Percentiles rank a stretch among this genome's conserved stretches.
Evolutionary conservation across 2,329 filamentous ascomycete species (phyloP).

Genomic region (Beauveria varroae): DNA sequence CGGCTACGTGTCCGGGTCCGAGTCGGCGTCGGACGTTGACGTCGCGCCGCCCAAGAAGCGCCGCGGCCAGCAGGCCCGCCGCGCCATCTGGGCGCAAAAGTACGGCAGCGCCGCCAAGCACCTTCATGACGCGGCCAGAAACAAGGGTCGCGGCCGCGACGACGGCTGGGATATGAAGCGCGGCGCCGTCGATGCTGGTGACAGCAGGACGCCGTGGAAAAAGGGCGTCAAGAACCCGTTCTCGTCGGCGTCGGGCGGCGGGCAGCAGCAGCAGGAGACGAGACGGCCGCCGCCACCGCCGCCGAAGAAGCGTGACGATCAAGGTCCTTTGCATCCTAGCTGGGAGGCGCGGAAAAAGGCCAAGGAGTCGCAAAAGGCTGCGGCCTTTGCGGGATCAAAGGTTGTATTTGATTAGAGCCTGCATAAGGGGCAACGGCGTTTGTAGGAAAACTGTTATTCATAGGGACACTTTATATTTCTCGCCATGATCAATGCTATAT

Average conservation of each 20-base stretch:
- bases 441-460: neutral
- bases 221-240: conserved; percentile 37
- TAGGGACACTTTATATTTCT: neutral
- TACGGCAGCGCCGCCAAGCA: conserved; percentile 66
- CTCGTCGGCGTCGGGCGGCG: conserved; percentile 14
- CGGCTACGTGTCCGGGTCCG: conserved; percentile 71
- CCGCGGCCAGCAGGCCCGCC: conserved; percentile 69
- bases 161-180: conserved; percentile 51
- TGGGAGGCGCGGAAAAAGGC: conserved; percentile 58
- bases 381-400: conserved; percentile 49
- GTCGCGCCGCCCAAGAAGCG: conserved; percentile 59
- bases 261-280: conserved; percentile 11
- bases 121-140: conserved; percentile 34
- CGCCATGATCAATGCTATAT: neutral
- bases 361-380: conserved; percentile 47
- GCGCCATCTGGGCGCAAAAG: conserved; percentile 75
- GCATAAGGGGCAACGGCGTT: neutral
- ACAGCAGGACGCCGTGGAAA: conserved; percentile 43
- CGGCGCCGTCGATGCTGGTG: conserved; percentile 42
- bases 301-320: conserved; percentile 37
- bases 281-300: conserved; percentile 22
- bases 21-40: conserved; percentile 62
- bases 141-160: conserved; percentile 29
- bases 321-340: conserved; percentile 53
- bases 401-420: conserved; percentile 46